Percentiles rank a stretch among this genome's conserved stretches.
Conservation (phyloP, 441 rosid species). For the Populus hybrid region DNA sequence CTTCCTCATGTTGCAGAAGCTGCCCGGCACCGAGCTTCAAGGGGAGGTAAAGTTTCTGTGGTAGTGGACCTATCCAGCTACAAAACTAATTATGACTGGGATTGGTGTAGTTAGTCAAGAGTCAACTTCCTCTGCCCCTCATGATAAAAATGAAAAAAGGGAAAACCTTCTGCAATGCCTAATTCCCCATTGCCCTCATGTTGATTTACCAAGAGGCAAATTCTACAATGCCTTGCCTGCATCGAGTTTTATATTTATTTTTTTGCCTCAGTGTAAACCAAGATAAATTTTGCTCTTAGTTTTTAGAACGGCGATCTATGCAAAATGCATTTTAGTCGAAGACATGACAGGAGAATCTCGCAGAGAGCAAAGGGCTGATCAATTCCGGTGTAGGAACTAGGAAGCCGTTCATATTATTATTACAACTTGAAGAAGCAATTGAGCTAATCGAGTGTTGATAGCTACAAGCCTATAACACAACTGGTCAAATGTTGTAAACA, state of each 20-base stretch:
- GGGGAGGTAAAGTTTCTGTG: not conserved
- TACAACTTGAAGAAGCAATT: not conserved
- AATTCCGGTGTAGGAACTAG: too few species aligned
- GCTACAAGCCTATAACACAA: not conserved
- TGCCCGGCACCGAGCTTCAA: not conserved
- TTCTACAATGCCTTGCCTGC: too few species aligned
- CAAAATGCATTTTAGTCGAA: too few species aligned
- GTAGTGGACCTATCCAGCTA: not conserved
- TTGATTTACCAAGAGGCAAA: too few species aligned
- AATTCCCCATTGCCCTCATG: too few species aligned
- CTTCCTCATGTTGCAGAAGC: not conserved
- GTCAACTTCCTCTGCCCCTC: not conserved
- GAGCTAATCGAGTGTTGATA: not conserved
- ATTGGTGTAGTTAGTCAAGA: not conserved
- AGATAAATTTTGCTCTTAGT: too few species aligned
- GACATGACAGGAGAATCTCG: too few species aligned
- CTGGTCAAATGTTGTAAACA: not conserved
- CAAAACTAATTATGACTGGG: not conserved
- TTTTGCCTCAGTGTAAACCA: too few species aligned
- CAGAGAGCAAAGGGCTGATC: too few species aligned
- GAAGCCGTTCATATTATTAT: too few species aligned
- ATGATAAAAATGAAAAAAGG: not conserved
- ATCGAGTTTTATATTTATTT: too few species aligned
- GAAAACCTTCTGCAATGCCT: not conserved
- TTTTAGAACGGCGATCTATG: too few species aligned